Evolutionary conservation across 1,284 basidiomycete genomes (phyloP), one percentile per base, ranked within the genome.

Genomic region (Ganoderma leucocontextum): DNA sequence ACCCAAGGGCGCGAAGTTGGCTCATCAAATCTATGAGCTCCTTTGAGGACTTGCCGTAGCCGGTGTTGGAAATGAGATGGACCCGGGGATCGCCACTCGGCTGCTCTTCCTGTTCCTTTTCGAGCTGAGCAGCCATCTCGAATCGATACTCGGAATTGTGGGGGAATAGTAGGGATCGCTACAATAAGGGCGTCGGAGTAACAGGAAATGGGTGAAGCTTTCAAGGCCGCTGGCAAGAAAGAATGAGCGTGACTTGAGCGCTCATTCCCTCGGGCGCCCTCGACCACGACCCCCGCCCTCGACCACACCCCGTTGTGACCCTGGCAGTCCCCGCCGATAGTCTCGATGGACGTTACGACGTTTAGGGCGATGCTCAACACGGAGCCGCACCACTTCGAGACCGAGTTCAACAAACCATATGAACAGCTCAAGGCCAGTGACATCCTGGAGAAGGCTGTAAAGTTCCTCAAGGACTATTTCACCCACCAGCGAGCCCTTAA

Each of bases 21-120:
- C 78, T 81, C 63, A 85, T 78, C 1, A 89, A 77, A 17, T 78
- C 78, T 81, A 89, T 84, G 58, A 89, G 71, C 62, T 83, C 80
- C 61, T 77, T 81, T 60, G 85, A 83, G 61, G 72, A 81, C 12
- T 77, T 78, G 0, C 85, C 85, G 75, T 89, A 88, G 47, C 82
- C 83, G 0, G 70, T 66, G 41, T 67, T 53, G 58, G 47, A 49
- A 49, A 49, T 22, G 22, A 25, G 22, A 19, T 49, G 47, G 22
- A 25, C 47, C n/a, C n/a, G n/a, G 9, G 12, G 22, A 49, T 25
- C 10, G n/a, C 9, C 44, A 17, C n/a, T 22, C 44, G 44, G n/a
- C 22, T n/a, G 3, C 9, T 49, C 47, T 22, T 47, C 44, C n/a
- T 47, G 44, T 4, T 13, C 22, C 10, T 49, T 49, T 49, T 13